These are phyloP conservation scores for Xylaria grammica DNA, from an alignment of 495 filamentous ascomycete genomes.

Conservation along the genomic window DNA sequence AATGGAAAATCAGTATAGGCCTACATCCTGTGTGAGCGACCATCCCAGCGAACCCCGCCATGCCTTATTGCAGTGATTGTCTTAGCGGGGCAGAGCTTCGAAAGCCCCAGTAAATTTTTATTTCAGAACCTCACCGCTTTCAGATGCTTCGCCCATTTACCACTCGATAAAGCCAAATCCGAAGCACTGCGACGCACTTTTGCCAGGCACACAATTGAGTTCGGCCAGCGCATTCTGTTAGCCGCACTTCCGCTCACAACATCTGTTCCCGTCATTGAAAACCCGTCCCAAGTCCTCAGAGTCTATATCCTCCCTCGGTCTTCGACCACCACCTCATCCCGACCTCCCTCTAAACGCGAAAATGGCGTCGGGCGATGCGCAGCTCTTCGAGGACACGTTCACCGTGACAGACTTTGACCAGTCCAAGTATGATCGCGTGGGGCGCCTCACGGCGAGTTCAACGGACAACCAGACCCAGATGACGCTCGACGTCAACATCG, in stretches of 20 bases:
- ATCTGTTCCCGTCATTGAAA: no score
- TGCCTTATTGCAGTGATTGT: conserved; percentile 6
- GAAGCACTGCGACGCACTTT: not conserved
- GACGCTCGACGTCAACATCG: conserved; percentile 90
- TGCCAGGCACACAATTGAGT: no score
- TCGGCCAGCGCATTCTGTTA: no score
- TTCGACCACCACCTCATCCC: not conserved
- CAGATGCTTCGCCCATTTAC: conserved; percentile 1
- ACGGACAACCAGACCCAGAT: conserved; percentile 73
- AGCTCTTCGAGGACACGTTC: conserved; percentile 94
- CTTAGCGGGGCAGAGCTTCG: conserved; percentile 30
- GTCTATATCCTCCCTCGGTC: not conserved
- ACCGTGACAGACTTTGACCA: conserved; percentile 75
- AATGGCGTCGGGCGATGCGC: conserved; percentile 70
- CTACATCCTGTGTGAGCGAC: no score
- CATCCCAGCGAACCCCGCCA: conserved; percentile 17
- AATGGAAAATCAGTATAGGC: not conserved
- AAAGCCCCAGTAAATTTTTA: conserved; percentile 24
- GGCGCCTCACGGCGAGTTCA: conserved; percentile 74
- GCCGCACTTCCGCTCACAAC: no score
- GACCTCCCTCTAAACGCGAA: conserved; percentile 38
- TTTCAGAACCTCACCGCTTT: conserved; percentile 32
- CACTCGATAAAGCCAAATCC: not conserved
- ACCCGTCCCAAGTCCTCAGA: no score
- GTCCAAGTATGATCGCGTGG: conserved; percentile 93